Percentiles rank a stretch among this genome's conserved stretches.
phyloP scores from a whole-genome alignment of 805 yeast species.

The Saturnispora zaruensis region DNA sequence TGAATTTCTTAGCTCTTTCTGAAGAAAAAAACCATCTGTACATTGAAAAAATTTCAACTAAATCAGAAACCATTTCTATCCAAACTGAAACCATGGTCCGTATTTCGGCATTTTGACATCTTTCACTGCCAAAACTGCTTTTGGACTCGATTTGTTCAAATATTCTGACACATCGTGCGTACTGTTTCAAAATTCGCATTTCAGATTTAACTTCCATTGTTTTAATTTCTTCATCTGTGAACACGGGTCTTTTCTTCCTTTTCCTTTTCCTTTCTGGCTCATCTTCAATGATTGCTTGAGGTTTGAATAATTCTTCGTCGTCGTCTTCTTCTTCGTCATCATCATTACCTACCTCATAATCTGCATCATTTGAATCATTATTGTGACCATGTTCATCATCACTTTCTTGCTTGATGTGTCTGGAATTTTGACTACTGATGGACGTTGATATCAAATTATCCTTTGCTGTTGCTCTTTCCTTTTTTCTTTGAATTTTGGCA shows the following conservation, averaged over 20 bases:
- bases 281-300: slow-evolving; percentile 28
- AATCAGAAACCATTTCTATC: slow-evolving; percentile 75
- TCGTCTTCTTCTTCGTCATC: slow-evolving; percentile 16
- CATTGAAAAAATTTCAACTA: slow-evolving; percentile 73
- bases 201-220: slow-evolving; percentile 27
- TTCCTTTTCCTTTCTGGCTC: slow-evolving; percentile 19
- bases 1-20: slow-evolving; percentile 62
- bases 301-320: slow-evolving; percentile 17
- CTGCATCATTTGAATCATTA: slow-evolving; percentile 15
- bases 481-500: slow-evolving; percentile 37
- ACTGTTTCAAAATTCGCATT: slow-evolving; percentile 37
- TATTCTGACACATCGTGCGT: slow-evolving; percentile 41
- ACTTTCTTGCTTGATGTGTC: slow-evolving; percentile 6
- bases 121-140: slow-evolving; percentile 7
- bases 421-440: slow-evolving; percentile 6
- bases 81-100: slow-evolving; percentile 55
- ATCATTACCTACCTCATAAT: slow-evolving; percentile 14
- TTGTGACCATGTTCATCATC: slow-evolving; percentile 13
- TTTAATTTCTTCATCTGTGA: slow-evolving; percentile 22
- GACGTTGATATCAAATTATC: slow-evolving; percentile 16
- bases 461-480: slow-evolving; percentile 25
- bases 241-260: slow-evolving; percentile 18
- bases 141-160: slow-evolving; percentile 35
- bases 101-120: slow-evolving; percentile 25
- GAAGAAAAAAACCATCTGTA: slow-evolving; percentile 72